Evolutionary conservation across 768 basidiomycete genomes (phyloP), one percentile per base, ranked within the genome.

Genomic region (Paxillus involutus): DNA sequence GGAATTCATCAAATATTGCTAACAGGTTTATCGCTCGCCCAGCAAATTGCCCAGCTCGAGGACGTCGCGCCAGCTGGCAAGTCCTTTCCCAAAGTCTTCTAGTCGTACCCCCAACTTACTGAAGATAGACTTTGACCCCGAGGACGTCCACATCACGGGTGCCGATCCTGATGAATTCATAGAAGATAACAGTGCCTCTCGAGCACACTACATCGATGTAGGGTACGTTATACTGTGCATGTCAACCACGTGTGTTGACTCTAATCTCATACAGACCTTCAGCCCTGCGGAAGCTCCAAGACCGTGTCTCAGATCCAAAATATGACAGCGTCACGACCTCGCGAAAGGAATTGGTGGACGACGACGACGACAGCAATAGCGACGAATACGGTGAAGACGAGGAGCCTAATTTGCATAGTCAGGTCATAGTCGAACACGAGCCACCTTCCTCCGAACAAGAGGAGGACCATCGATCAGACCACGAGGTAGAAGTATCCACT

Each of bases 201-300:
- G 87, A 61, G 86, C 86, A 60, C 94, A 96, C 71, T 97, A 96
- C 69, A 64, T 92, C 41, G 84, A 89, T 61, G 90, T 95, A 37
- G 91, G 90, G 90, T 93, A 67, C 56, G 82, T 73, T 26, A 9
- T 26, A 30, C 39, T 26, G 21, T 44, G 35, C 32, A 50, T 55
- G 32, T 49, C 45, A 24, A 45, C 41, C 47, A 46, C 33, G 32
- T n/a, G 16, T 19, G 30, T 21, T 47, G 21, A 49, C 37, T 55
- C 37, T 44, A 45, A 39, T 59, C 55, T 52, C 35, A 51, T 35
- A 56, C 56, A 93, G 90, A 3, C 84, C 83, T 10, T 94, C 91
- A 55, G 71, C 79, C 32, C 65, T 96, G 48, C 80, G 90, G 30
- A 87, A 80, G 63, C 63, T 78, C 35, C 80, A 86, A 14, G 83